A percentile compares a stretch with the other conserved stretches of the same genome.
phyloP scores from a whole-genome alignment of 2,329 filamentous ascomycete species.

The Dissoconium aciculare region DNA sequence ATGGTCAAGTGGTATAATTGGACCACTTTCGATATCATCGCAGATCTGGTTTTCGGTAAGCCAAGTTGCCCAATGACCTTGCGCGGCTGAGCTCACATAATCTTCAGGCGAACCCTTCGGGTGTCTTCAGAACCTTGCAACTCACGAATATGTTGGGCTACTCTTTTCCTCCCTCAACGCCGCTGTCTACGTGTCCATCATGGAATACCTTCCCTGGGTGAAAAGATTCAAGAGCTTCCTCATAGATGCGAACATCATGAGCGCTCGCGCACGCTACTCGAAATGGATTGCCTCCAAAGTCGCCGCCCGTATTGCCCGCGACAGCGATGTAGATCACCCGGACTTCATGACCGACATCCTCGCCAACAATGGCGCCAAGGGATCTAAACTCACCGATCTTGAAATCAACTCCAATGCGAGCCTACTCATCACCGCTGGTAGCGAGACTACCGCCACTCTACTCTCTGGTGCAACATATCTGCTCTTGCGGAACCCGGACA shows the following conservation, averaged over 20 bases:
- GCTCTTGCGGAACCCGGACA: constrained; percentile 46
- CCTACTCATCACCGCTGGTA: constrained; percentile 56
- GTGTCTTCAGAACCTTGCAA: neutral
- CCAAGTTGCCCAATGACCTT: too few relatives aligned
- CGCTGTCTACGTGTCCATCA: neutral
- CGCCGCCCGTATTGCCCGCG: neutral
- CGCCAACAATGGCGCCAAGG: neutral
- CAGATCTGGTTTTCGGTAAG: constrained; percentile 14
- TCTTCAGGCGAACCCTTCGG: too few relatives aligned
- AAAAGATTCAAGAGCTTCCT: neutral
- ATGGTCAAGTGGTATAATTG: constrained; percentile 15
- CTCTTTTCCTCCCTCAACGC: neutral
- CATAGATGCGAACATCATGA: neutral
- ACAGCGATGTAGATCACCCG: neutral
- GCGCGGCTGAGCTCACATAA: too few relatives aligned
- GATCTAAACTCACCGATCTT: constrained; percentile 41
- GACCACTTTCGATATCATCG: constrained; percentile 15
- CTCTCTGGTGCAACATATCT: constrained; percentile 57
- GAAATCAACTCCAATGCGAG: constrained; percentile 54
- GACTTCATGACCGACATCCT: constrained; percentile 58
- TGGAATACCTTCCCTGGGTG: neutral
- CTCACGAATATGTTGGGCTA: neutral
- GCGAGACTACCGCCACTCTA: constrained; percentile 62
- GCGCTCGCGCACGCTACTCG: neutral
- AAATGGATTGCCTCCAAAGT: neutral